Base-by-base conservation (phyloP, 2,329 filamentous ascomycete species). In the Penicillium nordicum region DNA sequence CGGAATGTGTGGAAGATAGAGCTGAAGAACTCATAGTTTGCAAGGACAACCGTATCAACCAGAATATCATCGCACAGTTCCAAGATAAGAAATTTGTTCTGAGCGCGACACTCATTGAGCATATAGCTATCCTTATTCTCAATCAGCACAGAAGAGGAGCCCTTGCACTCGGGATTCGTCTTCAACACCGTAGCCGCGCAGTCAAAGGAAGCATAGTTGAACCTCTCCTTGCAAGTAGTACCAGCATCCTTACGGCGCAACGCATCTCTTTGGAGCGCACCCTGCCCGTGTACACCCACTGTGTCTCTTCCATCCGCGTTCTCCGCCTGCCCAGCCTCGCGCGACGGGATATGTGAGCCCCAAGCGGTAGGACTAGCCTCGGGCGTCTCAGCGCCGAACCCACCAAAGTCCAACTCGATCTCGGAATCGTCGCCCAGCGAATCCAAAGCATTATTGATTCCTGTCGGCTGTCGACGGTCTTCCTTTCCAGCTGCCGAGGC, bases 61-160 rank as follows among this genome's bases (percentile, higher is more conserved):
- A 96, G 82, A 43, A 87, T 88, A 63, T 86, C 84, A 65, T 96
- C 91, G 73, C 91, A 97, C 30, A 99, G 81, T 75, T 99, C 94
- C 58, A 99, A 85, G 58, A 97, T 92, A 61, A 97, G 82, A 70
- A 95, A 97, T 74, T 97, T 97, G 77, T 95, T 93, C 64, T 87
- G 80, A 21, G 86, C 86, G 5, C 87, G 86, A 74, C 94, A 99
- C 71, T 93, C 90, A 63, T 97, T 90, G 44, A 97, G 82, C 91
- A 99, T 96, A 74, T 99, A 99, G 62, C 90, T 93, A 75, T 99
- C 94, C 77, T 97, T 97, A 76, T 97, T 97, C 78, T 99, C 94
- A 41, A 96, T 87, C 41, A 99, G 77, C 14, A 99, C 88, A 14
- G 92, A 88, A 57, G 92, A 95, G 16, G 92, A 82, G 60, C 94